phyloP scores from a whole-genome alignment of 257 asterid species.

The Verbascum thapsus region DNA sequence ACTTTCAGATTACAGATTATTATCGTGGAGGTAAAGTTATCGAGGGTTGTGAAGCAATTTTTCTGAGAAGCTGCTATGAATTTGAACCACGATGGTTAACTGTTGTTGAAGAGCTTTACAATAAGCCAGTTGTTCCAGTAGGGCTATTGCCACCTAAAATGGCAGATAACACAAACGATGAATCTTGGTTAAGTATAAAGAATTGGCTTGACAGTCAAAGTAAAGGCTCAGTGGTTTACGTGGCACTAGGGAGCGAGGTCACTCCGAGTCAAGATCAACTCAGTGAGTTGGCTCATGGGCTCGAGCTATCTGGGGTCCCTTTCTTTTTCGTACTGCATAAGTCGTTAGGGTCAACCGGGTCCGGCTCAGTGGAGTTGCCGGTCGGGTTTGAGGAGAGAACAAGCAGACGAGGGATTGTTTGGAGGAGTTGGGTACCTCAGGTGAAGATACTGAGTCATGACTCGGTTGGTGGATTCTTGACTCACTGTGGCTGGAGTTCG shows the following conservation, averaged over 20 bases:
- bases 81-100: constrained; percentile 41
- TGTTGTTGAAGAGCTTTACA: constrained; percentile 30
- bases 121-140: constrained; percentile 29
- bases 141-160: constrained; percentile 44
- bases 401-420: constrained; percentile 41
- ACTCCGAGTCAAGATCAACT: no score
- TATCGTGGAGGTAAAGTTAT: constrained; percentile 24
- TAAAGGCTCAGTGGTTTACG: no score
- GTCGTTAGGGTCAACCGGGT: constrained; percentile 2
- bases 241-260: no score
- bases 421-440: constrained; percentile 56
- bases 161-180: background rate
- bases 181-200: constrained; percentile 32
- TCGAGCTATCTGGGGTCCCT: constrained; percentile 36
- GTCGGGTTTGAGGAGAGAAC: constrained; percentile 44
- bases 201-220: constrained; percentile 38
- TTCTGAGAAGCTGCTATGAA: constrained; percentile 32
- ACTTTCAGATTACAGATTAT: constrained; percentile 35
- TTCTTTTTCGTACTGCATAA: constrained; percentile 49
- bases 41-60: constrained; percentile 21
- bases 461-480: constrained; percentile 50
- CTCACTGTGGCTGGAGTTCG: constrained; percentile 59
- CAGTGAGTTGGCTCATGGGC: no score
- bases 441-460: constrained; percentile 47
- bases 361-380: constrained; percentile 25